Evolutionary conservation across 2,329 filamentous ascomycete genomes (phyloP).

Genomic region (Leptodontidium sp.): DNA sequence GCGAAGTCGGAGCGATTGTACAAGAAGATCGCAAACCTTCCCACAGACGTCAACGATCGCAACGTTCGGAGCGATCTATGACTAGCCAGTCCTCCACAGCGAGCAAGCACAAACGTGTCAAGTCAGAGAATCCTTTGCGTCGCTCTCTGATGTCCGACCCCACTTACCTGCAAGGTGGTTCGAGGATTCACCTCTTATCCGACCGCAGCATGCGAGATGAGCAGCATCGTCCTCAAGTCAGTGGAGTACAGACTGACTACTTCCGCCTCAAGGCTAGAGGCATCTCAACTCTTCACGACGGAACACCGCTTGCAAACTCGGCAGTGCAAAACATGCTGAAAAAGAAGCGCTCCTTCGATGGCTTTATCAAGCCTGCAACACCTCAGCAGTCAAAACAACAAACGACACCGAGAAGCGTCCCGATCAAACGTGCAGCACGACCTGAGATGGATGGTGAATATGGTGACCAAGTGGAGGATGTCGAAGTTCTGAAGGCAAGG

Average conservation of each 20-base stretch:
- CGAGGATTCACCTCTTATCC: conserved; percentile 43
- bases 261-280: conserved; percentile 49
- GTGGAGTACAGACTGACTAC: conserved; percentile 48
- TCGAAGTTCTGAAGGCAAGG: conserved; percentile 38
- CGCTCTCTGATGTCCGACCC: conserved; percentile 45
- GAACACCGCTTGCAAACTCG: conserved; percentile 44
- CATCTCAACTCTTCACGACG: conserved; percentile 44
- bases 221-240: conserved; percentile 37
- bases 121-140: conserved; percentile 40
- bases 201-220: conserved; percentile 39
- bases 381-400: conserved; percentile 25
- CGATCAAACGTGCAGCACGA: conserved; percentile 29
- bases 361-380: conserved; percentile 34
- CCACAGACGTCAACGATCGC: conserved; percentile 37
- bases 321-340: conserved; percentile 40
- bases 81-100: conserved; percentile 31
- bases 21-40: conserved; percentile 21
- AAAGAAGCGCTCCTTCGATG: conserved; percentile 42
- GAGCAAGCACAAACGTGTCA: conserved; percentile 37
- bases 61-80: conserved; percentile 33
- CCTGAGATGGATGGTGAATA: conserved; percentile 10
- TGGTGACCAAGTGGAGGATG: conserved; percentile 16
- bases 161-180: conserved; percentile 44
- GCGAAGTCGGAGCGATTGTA: conserved; percentile 36
- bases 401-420: conserved; percentile 38